Percentiles rank a stretch among this genome's conserved stretches.
Evolutionary conservation across 2,329 filamentous ascomycete genomes (phyloP).

Genomic region (Phaeosphaeria sp.): DNA sequence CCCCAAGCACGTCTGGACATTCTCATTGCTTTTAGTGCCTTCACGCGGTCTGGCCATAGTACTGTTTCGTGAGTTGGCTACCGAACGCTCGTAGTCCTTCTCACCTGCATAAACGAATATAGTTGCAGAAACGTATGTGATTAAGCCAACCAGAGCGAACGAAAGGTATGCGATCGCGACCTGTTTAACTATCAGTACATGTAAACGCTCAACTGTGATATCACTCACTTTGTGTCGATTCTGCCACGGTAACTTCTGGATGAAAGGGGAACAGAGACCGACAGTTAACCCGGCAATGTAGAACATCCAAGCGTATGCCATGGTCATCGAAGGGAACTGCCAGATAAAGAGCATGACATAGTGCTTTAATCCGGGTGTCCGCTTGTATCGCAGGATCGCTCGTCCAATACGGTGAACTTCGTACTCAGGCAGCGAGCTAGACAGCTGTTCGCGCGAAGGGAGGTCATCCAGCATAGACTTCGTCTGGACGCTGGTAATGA

Average conservation of each 20-base stretch:
- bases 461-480: constrained; percentile 38
- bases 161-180: constrained; percentile 33
- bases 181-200: constrained; percentile 14
- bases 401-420: constrained; percentile 28
- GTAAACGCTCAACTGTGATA: neutral
- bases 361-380: constrained; percentile 28
- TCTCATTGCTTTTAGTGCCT: constrained; percentile 1
- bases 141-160: constrained; percentile 25
- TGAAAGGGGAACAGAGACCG: constrained; percentile 35
- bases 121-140: constrained; percentile 30
- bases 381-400: constrained; percentile 31
- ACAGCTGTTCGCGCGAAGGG: constrained; percentile 25
- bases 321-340: constrained; percentile 40
- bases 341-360: constrained; percentile 39
- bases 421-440: constrained; percentile 17
- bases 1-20: neutral
- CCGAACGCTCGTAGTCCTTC: constrained; percentile 30
- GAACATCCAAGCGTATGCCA: constrained; percentile 35
- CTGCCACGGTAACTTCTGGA: constrained; percentile 23
- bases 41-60: constrained; percentile 1
- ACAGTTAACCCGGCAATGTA: constrained; percentile 36
- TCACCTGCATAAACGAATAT: constrained; percentile 35
- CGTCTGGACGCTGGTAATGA: constrained; percentile 37
- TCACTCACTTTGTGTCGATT: constrained; percentile 24
- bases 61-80: constrained; percentile 8